Conservation (phyloP, 805 yeast species). For the Pichia eremophila region DNA sequence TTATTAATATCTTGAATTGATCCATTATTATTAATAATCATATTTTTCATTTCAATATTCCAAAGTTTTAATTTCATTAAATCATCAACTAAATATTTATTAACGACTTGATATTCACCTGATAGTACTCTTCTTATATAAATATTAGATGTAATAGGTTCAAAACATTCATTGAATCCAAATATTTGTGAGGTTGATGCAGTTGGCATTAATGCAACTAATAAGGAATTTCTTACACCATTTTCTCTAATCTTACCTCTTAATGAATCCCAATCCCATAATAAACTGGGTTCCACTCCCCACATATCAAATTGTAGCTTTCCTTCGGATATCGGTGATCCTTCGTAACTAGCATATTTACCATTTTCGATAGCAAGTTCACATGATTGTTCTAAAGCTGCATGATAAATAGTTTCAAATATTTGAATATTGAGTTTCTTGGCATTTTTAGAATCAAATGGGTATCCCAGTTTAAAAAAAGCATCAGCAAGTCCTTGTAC, state of each 20-base stretch:
- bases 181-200: constrained; percentile 95
- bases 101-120: constrained; percentile 91
- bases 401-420: constrained; percentile 94
- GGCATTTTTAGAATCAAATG: constrained; percentile 82
- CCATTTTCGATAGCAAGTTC: constrained; percentile 71
- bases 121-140: constrained; percentile 85
- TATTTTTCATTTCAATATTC: constrained; percentile 70
- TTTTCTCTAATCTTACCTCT: constrained; percentile 47
- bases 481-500: constrained; percentile 96
- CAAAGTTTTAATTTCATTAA: constrained; percentile 75
- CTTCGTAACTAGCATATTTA: constrained; percentile 60
- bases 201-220: constrained; percentile 96
- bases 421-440: constrained; percentile 68
- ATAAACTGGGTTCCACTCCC: constrained; percentile 65
- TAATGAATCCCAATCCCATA: constrained; percentile 80
- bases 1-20: constrained; percentile 69
- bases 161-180: constrained; percentile 93
- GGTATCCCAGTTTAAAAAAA: constrained; percentile 68
- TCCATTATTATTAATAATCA: constrained; percentile 69
- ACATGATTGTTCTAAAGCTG: constrained; percentile 76
- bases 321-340: constrained; percentile 89
- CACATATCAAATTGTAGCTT: constrained; percentile 80
- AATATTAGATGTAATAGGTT: constrained; percentile 89
- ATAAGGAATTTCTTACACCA: constrained; percentile 80
- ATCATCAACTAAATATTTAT: constrained; percentile 76